A percentile compares a stretch with the other conserved stretches of the same genome.
Evolutionary conservation across 768 basidiomycete genomes (phyloP).

Genomic region (Tylopilus vinaceipallidus): DNA sequence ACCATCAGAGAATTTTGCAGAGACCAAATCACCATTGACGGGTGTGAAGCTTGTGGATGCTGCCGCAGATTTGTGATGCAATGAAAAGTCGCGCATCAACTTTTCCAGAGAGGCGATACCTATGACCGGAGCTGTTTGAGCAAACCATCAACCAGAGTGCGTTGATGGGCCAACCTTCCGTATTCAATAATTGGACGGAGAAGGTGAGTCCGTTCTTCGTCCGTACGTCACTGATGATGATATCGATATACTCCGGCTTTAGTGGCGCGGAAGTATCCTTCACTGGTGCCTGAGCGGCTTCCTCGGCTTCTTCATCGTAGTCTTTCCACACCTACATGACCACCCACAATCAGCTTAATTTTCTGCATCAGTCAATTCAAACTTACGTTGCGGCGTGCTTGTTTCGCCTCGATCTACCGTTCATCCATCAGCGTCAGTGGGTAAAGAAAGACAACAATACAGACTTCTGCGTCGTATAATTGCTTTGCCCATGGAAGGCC

Average conservation of each 20-base stretch:
- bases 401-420: constrained; percentile 77
- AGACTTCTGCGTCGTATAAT: constrained; percentile 80
- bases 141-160: neutral
- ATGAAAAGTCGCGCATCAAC: constrained; percentile 90
- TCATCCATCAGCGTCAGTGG: constrained; percentile 1
- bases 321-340: constrained; percentile 75
- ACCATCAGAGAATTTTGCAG: constrained; percentile 92
- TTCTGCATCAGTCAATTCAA: neutral
- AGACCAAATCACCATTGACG: constrained; percentile 84
- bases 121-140: constrained; percentile 29
- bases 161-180: constrained; percentile 62
- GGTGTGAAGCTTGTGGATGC: constrained; percentile 73
- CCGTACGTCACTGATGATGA: constrained; percentile 88
- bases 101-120: constrained; percentile 91
- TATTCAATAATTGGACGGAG: constrained; percentile 91
- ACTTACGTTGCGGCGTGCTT: constrained; percentile 71
- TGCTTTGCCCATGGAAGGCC: constrained; percentile 75
- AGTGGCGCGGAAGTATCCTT: constrained; percentile 52
- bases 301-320: constrained; percentile 73
- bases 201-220: constrained; percentile 73
- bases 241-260: constrained; percentile 85
- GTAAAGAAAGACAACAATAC: constrained; percentile 12
- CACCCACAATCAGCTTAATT: neutral
- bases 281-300: constrained; percentile 44
- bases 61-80: constrained; percentile 72